These are phyloP conservation scores for Plantago major DNA, from an alignment of 257 asterid species.

Conservation along the genomic window DNA sequence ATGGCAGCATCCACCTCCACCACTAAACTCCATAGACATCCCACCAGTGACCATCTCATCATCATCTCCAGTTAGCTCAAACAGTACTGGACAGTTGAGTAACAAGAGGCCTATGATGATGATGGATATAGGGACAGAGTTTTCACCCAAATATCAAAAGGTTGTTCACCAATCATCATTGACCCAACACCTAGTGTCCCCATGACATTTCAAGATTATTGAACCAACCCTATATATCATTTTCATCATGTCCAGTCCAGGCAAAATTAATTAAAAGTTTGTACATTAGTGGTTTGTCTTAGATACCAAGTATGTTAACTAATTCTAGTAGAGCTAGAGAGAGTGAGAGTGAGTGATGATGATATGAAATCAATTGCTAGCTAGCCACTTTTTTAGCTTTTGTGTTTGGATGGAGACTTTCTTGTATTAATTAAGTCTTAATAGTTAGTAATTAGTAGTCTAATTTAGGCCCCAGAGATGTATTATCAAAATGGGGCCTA, in stretches of 20 bases:
- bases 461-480: conserved; percentile 37
- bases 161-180: conserved; percentile 72
- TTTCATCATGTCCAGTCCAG: background rate
- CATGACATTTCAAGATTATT: conserved; percentile 26
- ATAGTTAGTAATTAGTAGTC: conserved; percentile 14
- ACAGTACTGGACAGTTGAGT: conserved; percentile 33
- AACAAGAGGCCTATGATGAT: conserved; percentile 41
- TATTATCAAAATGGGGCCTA: conserved; percentile 34
- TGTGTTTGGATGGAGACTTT: conserved; percentile 41
- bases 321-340: conserved; percentile 38
- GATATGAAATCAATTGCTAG: conserved; percentile 18
- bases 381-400: conserved; percentile 29
- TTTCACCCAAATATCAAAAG: conserved; percentile 57
- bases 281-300: conserved; percentile 60
- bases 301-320: conserved; percentile 45
- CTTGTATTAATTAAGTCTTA: conserved; percentile 13
- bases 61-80: conserved; percentile 32
- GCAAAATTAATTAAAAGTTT: conserved; percentile 15
- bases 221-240: conserved; percentile 15
- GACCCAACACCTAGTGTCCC: conserved; percentile 39
- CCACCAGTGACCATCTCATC: conserved; percentile 81
- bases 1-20: conserved; percentile 99
- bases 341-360: conserved; percentile 20
- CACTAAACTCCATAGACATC: conserved; percentile 73
- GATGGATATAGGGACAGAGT: conserved; percentile 29